Conservation (phyloP, 805 yeast genomes). For the Saturnispora saitoi region DNA sequence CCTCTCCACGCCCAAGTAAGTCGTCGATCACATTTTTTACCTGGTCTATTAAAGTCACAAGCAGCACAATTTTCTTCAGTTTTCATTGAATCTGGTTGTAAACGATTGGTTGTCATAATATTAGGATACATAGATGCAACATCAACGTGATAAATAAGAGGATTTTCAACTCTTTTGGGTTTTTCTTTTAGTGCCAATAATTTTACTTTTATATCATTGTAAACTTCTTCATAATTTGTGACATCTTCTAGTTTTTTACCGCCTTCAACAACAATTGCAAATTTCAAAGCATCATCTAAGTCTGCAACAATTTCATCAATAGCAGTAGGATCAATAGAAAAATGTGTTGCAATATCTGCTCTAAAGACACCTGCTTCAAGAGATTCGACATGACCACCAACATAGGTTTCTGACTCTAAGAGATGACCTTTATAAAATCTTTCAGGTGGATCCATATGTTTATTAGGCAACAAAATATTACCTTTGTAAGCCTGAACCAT, state of each 20-base stretch:
- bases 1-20: slow-evolving; percentile 99
- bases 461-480: slow-evolving; percentile 78
- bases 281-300: slow-evolving; percentile 67
- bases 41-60: slow-evolving; percentile 95
- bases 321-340: slow-evolving; percentile 72
- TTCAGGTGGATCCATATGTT: slow-evolving; percentile 90
- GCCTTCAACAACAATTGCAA: slow-evolving; percentile 78
- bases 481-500: slow-evolving; percentile 91
- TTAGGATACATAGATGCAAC: slow-evolving; percentile 99
- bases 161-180: slow-evolving; percentile 65
- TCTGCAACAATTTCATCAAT: slow-evolving; percentile 71
- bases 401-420: slow-evolving; percentile 91
- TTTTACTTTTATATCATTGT: slow-evolving; percentile 43
- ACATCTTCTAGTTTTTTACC: slow-evolving; percentile 67
- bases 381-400: slow-evolving; percentile 98
- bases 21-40: slow-evolving; percentile 84
- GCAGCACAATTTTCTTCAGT: slow-evolving; percentile 92
- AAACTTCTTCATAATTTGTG: slow-evolving; percentile 69
- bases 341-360: slow-evolving; percentile 70
- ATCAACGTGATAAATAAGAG: slow-evolving; percentile 93
- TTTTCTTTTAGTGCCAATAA: slow-evolving; percentile 51
- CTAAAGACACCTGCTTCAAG: slow-evolving; percentile 97
- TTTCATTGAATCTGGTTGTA: slow-evolving; percentile 98
- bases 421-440: slow-evolving; percentile 92
- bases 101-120: slow-evolving; percentile 93